Evolutionary conservation across 1,284 basidiomycete genomes (phyloP).

Genomic region (Bjerkandera adusta): DNA sequence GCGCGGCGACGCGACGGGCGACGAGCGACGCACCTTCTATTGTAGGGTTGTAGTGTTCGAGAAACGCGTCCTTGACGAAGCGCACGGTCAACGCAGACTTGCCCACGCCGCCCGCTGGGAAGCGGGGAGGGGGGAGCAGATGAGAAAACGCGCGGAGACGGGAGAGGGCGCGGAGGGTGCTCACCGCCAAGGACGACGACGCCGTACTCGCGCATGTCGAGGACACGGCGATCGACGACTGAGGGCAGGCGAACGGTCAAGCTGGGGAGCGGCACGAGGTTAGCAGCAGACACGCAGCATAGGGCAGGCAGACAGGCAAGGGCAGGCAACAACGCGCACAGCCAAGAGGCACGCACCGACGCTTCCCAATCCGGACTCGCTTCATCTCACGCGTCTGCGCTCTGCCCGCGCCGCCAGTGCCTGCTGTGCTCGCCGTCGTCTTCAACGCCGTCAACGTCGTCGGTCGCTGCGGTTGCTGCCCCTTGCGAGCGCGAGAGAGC

Average conservation of each 20-base stretch:
- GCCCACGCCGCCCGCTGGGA: conserved; percentile 75
- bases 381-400: conserved; percentile 10
- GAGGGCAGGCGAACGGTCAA: conserved; percentile 7
- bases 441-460: conserved; percentile 3
- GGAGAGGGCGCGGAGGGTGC: conserved; percentile 21
- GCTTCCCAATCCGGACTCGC: conserved; percentile 12
- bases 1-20: conserved; percentile 1
- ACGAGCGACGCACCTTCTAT: conserved; percentile 60
- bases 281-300: neutral
- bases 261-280: conserved; percentile 2
- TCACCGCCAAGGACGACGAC: conserved; percentile 77
- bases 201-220: conserved; percentile 63
- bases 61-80: conserved; percentile 72
- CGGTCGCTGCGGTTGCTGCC: no score
- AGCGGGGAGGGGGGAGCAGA: conserved; percentile 4
- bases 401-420: no score
- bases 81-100: conserved; percentile 77
- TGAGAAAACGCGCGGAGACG: conserved; percentile 3
- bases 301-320: no score
- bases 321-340: conserved; percentile 10
- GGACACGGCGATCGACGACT: conserved; percentile 10
- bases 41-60: conserved; percentile 79
- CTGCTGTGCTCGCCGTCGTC: neutral
- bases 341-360: conserved; percentile 15
- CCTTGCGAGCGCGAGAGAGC: no score